Evolutionary conservation across 148 eudicot species (phyloP).

Genomic region (Drosera capensis): DNA sequence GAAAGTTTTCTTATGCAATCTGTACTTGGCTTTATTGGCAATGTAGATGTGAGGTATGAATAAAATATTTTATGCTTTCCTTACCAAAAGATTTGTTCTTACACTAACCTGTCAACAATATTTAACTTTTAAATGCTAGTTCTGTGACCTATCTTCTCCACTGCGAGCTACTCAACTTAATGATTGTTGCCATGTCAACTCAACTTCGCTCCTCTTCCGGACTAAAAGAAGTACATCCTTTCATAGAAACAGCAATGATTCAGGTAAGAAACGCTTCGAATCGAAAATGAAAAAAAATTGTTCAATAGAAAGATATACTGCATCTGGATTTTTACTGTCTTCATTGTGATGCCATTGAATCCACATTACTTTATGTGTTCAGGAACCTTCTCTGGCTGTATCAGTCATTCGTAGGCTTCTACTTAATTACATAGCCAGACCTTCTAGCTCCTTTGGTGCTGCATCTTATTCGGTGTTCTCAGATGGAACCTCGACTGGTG

Average conservation of each 20-base stretch:
- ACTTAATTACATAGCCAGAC: slow-evolving; percentile 52
- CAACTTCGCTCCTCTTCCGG: slow-evolving; percentile 83
- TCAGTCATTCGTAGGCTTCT: slow-evolving; percentile 54
- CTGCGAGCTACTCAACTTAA: slow-evolving; percentile 71
- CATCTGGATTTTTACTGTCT: too few species aligned
- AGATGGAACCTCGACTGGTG: slow-evolving; percentile 60
- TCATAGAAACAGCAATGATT: slow-evolving; percentile 60
- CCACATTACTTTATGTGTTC: slow-evolving; percentile 1
- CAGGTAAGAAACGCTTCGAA: too few species aligned
- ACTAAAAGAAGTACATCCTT: slow-evolving; percentile 64
- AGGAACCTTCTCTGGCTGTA: slow-evolving; percentile 60
- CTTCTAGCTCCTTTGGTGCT: slow-evolving; percentile 25
- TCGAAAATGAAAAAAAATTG: too few species aligned
- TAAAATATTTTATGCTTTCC: slow-evolving; percentile 2
- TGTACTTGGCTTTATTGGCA: slow-evolving; percentile 55
- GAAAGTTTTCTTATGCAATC: slow-evolving; percentile 35
- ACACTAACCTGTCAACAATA: slow-evolving; percentile 9
- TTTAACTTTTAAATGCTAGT: slow-evolving; percentile 29
- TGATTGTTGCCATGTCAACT: slow-evolving; percentile 80
- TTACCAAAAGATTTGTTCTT: not conserved
- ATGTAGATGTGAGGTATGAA: slow-evolving; percentile 67
- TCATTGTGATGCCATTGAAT: not conserved
- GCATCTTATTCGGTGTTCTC: slow-evolving; percentile 34
- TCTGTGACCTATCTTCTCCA: slow-evolving; percentile 61
- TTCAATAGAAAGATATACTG: not conserved